phyloP scores from a whole-genome alignment of 805 yeast species.

The Kodamaea hsintzibuensis region DNA sequence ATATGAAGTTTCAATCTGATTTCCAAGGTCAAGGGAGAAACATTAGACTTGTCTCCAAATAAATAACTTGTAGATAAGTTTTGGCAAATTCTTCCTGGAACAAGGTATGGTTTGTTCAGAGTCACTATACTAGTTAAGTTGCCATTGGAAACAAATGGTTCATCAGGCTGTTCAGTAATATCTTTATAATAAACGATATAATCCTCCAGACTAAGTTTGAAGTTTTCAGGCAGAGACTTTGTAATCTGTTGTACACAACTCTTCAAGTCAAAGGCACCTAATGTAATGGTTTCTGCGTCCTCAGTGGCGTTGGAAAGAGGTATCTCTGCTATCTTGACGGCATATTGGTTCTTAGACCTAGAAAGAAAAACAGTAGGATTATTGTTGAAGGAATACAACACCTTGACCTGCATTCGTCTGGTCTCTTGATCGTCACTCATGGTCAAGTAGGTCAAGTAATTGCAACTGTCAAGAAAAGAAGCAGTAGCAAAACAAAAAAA shows the following conservation, averaged over 20 bases:
- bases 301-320: constrained; percentile 24
- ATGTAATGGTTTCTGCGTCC: constrained; percentile 31
- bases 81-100: constrained; percentile 60
- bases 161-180: constrained; percentile 49
- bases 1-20: constrained; percentile 52
- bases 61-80: constrained; percentile 49
- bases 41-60: constrained; percentile 34
- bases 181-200: constrained; percentile 49
- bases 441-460: background rate
- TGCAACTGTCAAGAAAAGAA: background rate
- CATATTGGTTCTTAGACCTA: constrained; percentile 32
- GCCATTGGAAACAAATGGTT: constrained; percentile 47
- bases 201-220: constrained; percentile 38
- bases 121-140: constrained; percentile 32
- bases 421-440: constrained; percentile 24
- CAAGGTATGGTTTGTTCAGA: constrained; percentile 24
- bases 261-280: constrained; percentile 45
- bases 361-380: constrained; percentile 44
- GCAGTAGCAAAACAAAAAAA: constrained; percentile 1
- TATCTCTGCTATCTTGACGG: constrained; percentile 40
- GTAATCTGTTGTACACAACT: constrained; percentile 40
- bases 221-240: constrained; percentile 43
- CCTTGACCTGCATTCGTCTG: constrained; percentile 46
- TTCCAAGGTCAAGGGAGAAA: constrained; percentile 54
- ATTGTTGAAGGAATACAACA: constrained; percentile 46